Percentiles rank a stretch among this genome's conserved stretches.
Evolutionary conservation across 257 asterid species (phyloP).

Genomic region (Lycium barbarum): DNA sequence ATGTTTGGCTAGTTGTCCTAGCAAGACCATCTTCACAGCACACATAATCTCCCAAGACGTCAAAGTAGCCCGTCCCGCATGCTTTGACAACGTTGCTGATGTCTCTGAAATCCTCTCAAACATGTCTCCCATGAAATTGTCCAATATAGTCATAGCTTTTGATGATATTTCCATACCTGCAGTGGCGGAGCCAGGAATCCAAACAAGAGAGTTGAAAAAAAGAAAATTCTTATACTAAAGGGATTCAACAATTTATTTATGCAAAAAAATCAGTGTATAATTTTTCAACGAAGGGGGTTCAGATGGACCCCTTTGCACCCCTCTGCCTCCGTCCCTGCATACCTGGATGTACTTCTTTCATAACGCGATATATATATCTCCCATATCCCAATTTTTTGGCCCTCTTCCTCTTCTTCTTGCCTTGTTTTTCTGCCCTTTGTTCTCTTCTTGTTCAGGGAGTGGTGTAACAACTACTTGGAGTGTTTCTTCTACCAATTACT

Average conservation of each 20-base stretch:
- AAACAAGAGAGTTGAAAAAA: too few relatives aligned
- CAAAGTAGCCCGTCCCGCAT: slow-evolving; percentile 54
- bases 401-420: slow-evolving; percentile 39
- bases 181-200: too few relatives aligned
- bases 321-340: slow-evolving; percentile 18
- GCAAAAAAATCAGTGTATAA: too few relatives aligned
- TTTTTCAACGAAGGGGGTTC: too few relatives aligned
- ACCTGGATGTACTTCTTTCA: slow-evolving; percentile 90
- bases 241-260: too few relatives aligned
- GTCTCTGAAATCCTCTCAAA: slow-evolving; percentile 71
- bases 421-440: slow-evolving; percentile 32
- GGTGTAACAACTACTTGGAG: slow-evolving; percentile 52
- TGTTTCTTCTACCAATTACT: slow-evolving; percentile 68
- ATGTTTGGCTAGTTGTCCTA: slow-evolving; percentile 80
- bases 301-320: too few relatives aligned
- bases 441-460: neutral
- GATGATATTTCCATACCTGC: slow-evolving; percentile 69
- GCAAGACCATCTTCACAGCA: slow-evolving; percentile 81
- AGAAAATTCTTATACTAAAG: too few relatives aligned
- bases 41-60: slow-evolving; percentile 73
- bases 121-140: slow-evolving; percentile 72
- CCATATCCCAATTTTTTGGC: slow-evolving; percentile 46
- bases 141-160: slow-evolving; percentile 65
- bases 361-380: slow-evolving; percentile 62
- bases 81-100: slow-evolving; percentile 52